Base-by-base conservation (phyloP, 352 stramenopile genomes). In the Globisporangium parvum region DNA sequence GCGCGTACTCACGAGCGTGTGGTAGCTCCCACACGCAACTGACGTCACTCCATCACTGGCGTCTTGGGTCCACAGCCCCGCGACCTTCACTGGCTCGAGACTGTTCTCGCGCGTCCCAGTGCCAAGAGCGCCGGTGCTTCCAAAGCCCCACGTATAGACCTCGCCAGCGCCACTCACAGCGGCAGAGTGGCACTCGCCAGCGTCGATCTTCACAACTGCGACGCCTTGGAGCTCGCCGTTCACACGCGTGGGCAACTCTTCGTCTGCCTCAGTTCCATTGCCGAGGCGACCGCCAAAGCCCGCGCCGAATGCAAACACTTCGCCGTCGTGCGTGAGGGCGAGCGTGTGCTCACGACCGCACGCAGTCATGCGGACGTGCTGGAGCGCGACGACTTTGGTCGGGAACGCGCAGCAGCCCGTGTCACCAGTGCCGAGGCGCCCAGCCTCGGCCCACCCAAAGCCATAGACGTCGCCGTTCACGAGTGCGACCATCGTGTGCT, bases 71-170 rank as follows among this genome's bases (percentile, higher is more conserved):
- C 42, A 35, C 49, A 68, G 70, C 85, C 17, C 67, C 65, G 5
- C 66, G 3, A 92, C 60, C 10, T 61, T 62, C 21, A 41, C 65
- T 5, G 85, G 80, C 0, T 70, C 45, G 10, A 87, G 59, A 2
- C 62, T 66, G 50, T 91, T 91, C 2, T 93, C 80, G 53, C 70
- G 57, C 6, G 64, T 71, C 1, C 73, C 82, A 41, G 80, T 76
- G 6, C 87, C 87, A 9, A 96, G 59, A 15, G 87, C 85, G 2
- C 85, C 85, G 1, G 83, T 94, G 26, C 64, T 78, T n/a, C 87
- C 85, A 48, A 94, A 93, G 0, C 87, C 85, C 85, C 85, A 96
- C 17, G 83, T 95, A 39, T 84, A 96, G 12, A 96, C 68, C 11
- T 87, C 65, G 5, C 85, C 87, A 1, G 77, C 61, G 37, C 66